Conservation (phyloP, 1,284 basidiomycete species). For the Clitocybe nebularis region DNA sequence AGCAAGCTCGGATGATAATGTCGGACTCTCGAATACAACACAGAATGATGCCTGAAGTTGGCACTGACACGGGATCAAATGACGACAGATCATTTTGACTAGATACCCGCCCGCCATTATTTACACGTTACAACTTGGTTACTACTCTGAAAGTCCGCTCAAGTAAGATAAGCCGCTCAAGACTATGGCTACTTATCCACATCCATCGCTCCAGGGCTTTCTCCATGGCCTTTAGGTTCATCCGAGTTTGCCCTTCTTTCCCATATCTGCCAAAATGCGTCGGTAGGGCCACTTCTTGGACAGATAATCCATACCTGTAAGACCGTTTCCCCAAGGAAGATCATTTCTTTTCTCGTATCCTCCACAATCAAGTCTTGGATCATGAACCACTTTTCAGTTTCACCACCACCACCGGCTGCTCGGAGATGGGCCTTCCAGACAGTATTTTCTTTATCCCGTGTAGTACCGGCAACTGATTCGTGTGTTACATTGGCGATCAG, state of each 20-base stretch:
- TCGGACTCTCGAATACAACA: slow-evolving; percentile 4
- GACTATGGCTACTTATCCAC: slow-evolving; percentile 19
- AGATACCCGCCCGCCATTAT: background rate
- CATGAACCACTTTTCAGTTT: slow-evolving; percentile 92
- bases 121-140: too few relatives aligned
- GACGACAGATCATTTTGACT: background rate
- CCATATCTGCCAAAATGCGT: slow-evolving; percentile 56
- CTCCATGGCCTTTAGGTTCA: slow-evolving; percentile 18
- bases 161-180: background rate
- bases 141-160: background rate
- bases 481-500: slow-evolving; percentile 94
- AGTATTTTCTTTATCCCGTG: slow-evolving; percentile 81
- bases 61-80: slow-evolving; percentile 5
- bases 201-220: slow-evolving; percentile 17
- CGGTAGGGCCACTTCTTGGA: slow-evolving; percentile 5
- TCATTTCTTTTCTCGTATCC: slow-evolving; percentile 95
- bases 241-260: slow-evolving; percentile 53
- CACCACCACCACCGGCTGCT: slow-evolving; percentile 69
- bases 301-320: slow-evolving; percentile 63
- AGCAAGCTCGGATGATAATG: slow-evolving; percentile 1
- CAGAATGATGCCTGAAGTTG: slow-evolving; percentile 4
- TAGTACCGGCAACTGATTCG: slow-evolving; percentile 92
- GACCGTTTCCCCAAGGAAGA: slow-evolving; percentile 94
- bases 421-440: slow-evolving; percentile 94
- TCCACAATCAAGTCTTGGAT: slow-evolving; percentile 97